Base-by-base conservation (phyloP, 345 rosid species). In the Salix exigua region DNA sequence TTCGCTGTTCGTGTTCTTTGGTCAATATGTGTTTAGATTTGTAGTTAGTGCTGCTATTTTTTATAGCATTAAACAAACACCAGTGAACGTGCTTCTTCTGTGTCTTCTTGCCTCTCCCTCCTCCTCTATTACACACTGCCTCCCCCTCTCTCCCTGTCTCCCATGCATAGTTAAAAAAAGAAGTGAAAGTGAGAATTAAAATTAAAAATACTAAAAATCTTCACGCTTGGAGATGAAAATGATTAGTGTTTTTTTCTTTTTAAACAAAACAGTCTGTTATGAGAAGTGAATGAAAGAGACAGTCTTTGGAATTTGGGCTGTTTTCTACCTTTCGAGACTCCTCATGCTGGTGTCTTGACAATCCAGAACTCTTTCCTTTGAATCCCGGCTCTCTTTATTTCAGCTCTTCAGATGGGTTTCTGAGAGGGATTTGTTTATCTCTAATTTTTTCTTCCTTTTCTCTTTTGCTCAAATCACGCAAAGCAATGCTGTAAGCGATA, bases 271-370 rank as follows among this genome's bases (percentile, higher is more conserved):
- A 30, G 35, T 58, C 23, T 31, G 66, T 26, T 48, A 16, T 12
- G 44, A 76, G 62, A 40, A 67, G 4, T 17, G 30, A 44, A 73
- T 40, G 73, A 25, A 75, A 38, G 69, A 63, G 78, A 58, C 71
- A 73, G 70, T 72, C 83, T 82, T 91, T 72, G 97, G 91, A 89
- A 78, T 87, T 84, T 83, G 97, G 81, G 93, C 85, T 83, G 74
- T 73, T 85, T 89, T 88, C 65, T 90, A 82, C 83, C 96, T 93
- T 91, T 91, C 87, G 86, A 91, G 96, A 89, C 68, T 84, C 92
- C 68, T 84, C 92, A 88, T 89, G 92, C 92, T 79, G 83, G 78
- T 79, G 83, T 84, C 76, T 76, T 35, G 63, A 67, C 81, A 79
- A 58, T 77, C 78, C 77, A 84, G 78, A 75, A 65, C 58, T 40